A percentile compares a stretch with the other conserved stretches of the same genome.
Conservation (phyloP, 768 basidiomycete species). For the Macrocybe gigantea region DNA sequence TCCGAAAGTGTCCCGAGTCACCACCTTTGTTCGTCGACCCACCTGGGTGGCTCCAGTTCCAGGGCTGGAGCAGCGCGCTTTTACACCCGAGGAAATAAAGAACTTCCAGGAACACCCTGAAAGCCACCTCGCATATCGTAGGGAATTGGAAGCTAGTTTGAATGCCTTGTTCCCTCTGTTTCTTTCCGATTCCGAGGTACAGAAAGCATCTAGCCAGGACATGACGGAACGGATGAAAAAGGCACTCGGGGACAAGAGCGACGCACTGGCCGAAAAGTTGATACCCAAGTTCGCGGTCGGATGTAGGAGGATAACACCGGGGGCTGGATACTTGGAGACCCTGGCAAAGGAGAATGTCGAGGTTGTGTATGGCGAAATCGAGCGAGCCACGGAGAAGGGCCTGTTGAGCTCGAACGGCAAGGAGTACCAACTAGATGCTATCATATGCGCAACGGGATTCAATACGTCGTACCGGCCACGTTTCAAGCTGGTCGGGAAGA, state of each 20-base stretch:
- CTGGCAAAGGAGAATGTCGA: constrained; percentile 24
- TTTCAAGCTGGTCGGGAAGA: constrained; percentile 24
- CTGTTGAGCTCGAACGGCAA: constrained; percentile 19
- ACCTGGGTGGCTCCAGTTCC: constrained; percentile 25
- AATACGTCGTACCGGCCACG: constrained; percentile 26
- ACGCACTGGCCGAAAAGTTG: constrained; percentile 34
- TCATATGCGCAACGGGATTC: constrained; percentile 34
- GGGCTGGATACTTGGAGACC: constrained; percentile 26
- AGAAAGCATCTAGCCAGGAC: constrained; percentile 17
- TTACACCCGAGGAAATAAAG: constrained; percentile 33
- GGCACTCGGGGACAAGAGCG: constrained; percentile 32
- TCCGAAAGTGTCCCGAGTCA: constrained; percentile 27
- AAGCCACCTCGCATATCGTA: constrained; percentile 36
- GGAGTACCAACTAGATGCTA: constrained; percentile 25
- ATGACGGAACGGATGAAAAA: constrained; percentile 33
- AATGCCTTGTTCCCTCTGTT: constrained; percentile 26
- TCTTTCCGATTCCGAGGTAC: constrained; percentile 25
- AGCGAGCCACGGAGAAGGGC: constrained; percentile 22
- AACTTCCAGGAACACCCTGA: constrained; percentile 29
- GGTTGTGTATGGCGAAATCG: constrained; percentile 21
- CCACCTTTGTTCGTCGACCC: constrained; percentile 24
- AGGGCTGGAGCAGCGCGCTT: constrained; percentile 23
- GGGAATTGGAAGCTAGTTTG: constrained; percentile 30
- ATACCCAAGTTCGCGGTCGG: constrained; percentile 29
- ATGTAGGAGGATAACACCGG: constrained; percentile 29